These are phyloP conservation scores for Naganishia albida DNA, from an alignment of 1,284 basidiomycete species.

Conservation along the genomic window DNA sequence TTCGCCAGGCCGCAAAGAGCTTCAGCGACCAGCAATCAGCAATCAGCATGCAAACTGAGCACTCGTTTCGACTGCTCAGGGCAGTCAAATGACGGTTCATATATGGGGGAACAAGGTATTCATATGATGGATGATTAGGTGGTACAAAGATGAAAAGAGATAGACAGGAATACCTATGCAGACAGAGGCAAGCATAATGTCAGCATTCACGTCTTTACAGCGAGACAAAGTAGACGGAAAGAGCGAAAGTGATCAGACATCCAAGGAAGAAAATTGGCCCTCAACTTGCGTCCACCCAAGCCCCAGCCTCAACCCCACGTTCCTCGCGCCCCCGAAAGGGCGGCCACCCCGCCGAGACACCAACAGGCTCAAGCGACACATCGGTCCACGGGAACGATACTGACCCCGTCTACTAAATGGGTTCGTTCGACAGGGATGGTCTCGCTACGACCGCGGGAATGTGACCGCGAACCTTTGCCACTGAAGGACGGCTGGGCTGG, in stretches of 20 bases:
- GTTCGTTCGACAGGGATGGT: conserved; percentile 31
- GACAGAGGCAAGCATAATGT: conserved; percentile 21
- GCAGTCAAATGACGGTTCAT: too few relatives aligned
- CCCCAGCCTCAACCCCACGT: conserved; percentile 34
- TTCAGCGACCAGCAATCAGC: too few relatives aligned
- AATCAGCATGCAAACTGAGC: too few relatives aligned
- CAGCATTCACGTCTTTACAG: conserved; percentile 30
- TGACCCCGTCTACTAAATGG: conserved; percentile 29
- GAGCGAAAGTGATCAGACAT: conserved; percentile 49
- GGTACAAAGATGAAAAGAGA: not conserved
- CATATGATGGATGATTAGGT: not conserved
- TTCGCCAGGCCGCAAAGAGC: too few relatives aligned
- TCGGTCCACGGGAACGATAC: conserved; percentile 40
- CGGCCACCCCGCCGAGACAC: conserved; percentile 43
- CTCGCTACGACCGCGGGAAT: conserved; percentile 15
- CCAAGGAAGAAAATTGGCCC: conserved; percentile 55
- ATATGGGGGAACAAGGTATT: too few relatives aligned
- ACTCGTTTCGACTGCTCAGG: too few relatives aligned
- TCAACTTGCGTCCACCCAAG: conserved; percentile 50
- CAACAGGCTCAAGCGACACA: conserved; percentile 49
- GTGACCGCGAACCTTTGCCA: conserved; percentile 16
- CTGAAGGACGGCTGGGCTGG: conserved; percentile 7
- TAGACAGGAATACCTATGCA: not conserved
- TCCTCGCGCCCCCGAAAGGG: conserved; percentile 37
- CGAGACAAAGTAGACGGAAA: conserved; percentile 1